Evolutionary conservation across 257 asterid species (phyloP), one percentile per base, ranked within the genome.

Genomic region (Jaltomata sinuosa): DNA sequence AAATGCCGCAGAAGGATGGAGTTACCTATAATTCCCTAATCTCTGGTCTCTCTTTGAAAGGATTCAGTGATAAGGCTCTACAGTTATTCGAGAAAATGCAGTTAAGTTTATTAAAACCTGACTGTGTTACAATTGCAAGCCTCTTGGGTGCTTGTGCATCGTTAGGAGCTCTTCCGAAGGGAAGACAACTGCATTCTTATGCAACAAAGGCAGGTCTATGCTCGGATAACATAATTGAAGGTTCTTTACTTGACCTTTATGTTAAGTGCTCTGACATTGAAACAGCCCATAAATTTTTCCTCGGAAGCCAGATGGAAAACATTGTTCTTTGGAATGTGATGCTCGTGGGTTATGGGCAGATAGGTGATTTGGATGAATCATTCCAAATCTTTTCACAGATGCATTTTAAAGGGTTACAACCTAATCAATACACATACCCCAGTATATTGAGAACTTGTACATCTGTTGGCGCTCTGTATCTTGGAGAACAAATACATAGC

Each of bases 281-380:
- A 89, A 84, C 94, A 79, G 96, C 98, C 65, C 91, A 81, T 89
- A 88, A 85, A 15, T 84, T 91, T 87, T 95, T 95, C 87, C 90
- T 86, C 25, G 81, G 92, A 38, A 87, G 97, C 8, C 83, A 83
- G 77, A 92, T 83, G 54, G 88, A 91, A 72, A 95, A 95, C 77
- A 92, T 93, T 77, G 98, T 95, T 76, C 91, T 93, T 22, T 95
- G 98, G 98, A 95, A 95, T 85, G 94, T 94, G 90, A 93, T 95
- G 98, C 92, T 93, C 82, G 97, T 91, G 86, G 97, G 98, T 36
- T 92, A 93, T 91, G 98, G 98, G 57, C 96, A 91, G 87, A 89
- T 85, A 79, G 97, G 97, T 19, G 87, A 93, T 88, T 92, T 95
- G 36, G 83, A 83, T 8, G 91, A 94, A 87, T 95, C 98, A 21